Evolutionary conservation across 345 rosid genomes (phyloP).

Genomic region (Eucalyptus curtisii): DNA sequence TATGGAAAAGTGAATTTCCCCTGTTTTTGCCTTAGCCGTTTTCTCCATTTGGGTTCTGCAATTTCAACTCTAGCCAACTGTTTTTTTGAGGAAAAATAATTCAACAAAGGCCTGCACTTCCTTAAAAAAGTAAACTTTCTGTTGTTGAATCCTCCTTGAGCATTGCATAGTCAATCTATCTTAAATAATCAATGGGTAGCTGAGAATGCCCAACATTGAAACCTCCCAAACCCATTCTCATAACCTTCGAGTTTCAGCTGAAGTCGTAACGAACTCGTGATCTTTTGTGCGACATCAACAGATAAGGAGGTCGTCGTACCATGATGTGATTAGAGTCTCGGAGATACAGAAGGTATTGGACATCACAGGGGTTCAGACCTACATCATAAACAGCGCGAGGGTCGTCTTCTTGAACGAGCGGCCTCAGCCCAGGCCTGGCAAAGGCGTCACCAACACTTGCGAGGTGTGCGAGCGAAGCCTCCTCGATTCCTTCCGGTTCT

Average conservation of each 20-base stretch:
- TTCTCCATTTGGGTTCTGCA: not conserved
- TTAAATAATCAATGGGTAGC: not conserved
- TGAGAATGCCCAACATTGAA: not conserved
- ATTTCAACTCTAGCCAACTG: not conserved
- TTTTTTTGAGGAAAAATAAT: not conserved
- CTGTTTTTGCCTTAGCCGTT: not conserved
- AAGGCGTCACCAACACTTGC: conserved; percentile 58
- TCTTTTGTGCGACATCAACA: not conserved
- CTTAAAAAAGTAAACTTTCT: not conserved
- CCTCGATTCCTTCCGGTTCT: conserved; percentile 52
- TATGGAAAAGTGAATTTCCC: not conserved
- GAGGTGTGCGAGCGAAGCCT: conserved; percentile 56
- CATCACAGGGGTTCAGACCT: conserved; percentile 52
- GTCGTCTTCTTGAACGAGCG: conserved; percentile 57
- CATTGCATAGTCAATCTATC: not conserved
- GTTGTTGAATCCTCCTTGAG: not conserved
- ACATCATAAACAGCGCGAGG: conserved; percentile 57
- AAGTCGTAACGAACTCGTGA: not conserved
- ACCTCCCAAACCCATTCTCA: not conserved
- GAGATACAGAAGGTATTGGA: conserved; percentile 54
- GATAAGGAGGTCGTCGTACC: conserved; percentile 72
- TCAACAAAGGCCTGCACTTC: not conserved
- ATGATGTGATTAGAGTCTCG: conserved; percentile 58
- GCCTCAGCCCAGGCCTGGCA: conserved; percentile 59
- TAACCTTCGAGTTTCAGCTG: not conserved